Base-by-base conservation (phyloP, 768 basidiomycete genomes). In the Pulveroboletus ravenelii region DNA sequence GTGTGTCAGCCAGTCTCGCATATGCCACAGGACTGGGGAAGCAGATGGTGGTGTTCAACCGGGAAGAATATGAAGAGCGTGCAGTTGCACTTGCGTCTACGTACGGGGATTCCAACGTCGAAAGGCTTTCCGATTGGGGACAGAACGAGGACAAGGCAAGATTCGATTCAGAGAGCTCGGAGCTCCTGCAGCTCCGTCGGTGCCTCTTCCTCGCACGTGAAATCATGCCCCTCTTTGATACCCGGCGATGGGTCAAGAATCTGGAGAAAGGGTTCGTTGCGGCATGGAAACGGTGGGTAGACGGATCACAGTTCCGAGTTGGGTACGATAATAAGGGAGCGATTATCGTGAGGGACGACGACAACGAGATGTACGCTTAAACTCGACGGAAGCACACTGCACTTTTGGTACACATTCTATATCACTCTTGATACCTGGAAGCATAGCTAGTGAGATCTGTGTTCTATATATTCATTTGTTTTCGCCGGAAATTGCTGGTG, bases 241-340 rank as follows among this genome's bases (percentile, higher is more conserved):
- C 78, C 2, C 44, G 31, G 42, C 62, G 74, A 30, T 79, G 78
- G 77, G 73, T 72, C 15, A 58, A 59, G 47, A 77, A 79, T 47
- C 54, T 78, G 41, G 78, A 79, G 62, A 73, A 73, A 54, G 77
- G 72, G 1, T 67, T 70, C 20, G 27, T 53, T 30, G 68, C 66
- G 17, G 75, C 74, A 0, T 79, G 78, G 78, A 60, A 66, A 46
- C 71, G 77, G 20, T 79, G 75, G 75, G 75, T 74, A 12, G 68
- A 71, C 32, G 74, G 74, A 58, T 67, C 59, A 55, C 73, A 65
- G 51, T 65, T 62, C 61, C 66, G 50, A 14, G 46, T 54, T 10
- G 61, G 65, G 39, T 52, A 55, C 38, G 62, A 67, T 39, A 64
- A 70, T 17, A 70, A 72, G 62, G 64, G 60, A 9, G 62, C 54